phyloP scores from a whole-genome alignment of 1,284 basidiomycete species.

The Cryptococcus sp. region DNA sequence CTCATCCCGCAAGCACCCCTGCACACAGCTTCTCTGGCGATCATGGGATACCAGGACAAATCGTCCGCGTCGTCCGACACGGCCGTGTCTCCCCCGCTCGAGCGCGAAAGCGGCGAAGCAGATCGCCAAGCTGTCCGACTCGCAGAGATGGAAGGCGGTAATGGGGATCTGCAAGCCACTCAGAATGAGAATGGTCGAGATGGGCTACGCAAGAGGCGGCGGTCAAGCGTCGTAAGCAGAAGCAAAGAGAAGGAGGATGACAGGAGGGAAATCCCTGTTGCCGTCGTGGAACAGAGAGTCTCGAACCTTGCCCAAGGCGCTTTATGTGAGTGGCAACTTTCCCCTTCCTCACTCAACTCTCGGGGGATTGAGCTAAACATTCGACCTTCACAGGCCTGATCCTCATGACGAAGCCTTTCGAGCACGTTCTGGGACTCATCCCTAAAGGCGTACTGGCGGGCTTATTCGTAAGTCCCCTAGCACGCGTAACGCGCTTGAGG shows the following conservation, averaged over 20 bases:
- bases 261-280: slow-evolving; percentile 66
- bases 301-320: slow-evolving; percentile 84
- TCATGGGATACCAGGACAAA: slow-evolving; percentile 64
- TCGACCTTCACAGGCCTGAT: slow-evolving; percentile 55
- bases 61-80: slow-evolving; percentile 13
- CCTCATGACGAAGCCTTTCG: slow-evolving; percentile 76
- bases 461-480: slow-evolving; percentile 57
- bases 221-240: slow-evolving; percentile 1
- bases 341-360: no score
- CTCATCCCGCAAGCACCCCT: slow-evolving; percentile 95
- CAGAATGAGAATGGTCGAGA: background rate
- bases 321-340: slow-evolving; percentile 60
- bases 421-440: slow-evolving; percentile 74
- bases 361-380: background rate
- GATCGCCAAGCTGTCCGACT: background rate
- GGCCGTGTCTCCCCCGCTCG: slow-evolving; percentile 4
- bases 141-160: slow-evolving; percentile 13
- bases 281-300: slow-evolving; percentile 84
- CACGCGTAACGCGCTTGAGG: background rate
- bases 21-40: slow-evolving; percentile 81
- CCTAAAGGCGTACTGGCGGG: slow-evolving; percentile 63
- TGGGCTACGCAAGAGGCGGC: background rate
- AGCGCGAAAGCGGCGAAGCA: background rate
- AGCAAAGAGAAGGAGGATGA: slow-evolving; percentile 29
- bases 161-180: background rate